Conservation (phyloP, 345 rosid genomes). For the Eutrema japonicum region DNA sequence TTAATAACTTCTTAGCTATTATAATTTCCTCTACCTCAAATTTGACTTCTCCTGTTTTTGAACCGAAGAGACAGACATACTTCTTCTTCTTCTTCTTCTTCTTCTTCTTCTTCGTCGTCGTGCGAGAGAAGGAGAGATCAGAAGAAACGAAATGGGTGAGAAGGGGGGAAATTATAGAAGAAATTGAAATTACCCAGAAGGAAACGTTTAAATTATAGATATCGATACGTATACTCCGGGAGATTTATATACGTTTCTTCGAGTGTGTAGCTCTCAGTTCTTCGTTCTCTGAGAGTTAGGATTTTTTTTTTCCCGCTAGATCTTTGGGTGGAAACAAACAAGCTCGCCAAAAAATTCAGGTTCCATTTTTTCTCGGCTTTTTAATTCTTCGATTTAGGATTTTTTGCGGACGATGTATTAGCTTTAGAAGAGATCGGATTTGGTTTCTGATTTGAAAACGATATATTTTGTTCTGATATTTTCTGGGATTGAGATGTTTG, state of each 20-base stretch:
- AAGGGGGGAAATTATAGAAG: background rate
- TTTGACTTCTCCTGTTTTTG: too few species aligned
- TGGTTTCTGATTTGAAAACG: background rate
- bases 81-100: too few species aligned
- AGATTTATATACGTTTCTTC: slow-evolving; percentile 11
- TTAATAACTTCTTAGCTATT: too few species aligned
- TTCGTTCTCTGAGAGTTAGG: slow-evolving; percentile 26
- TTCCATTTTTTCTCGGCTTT: slow-evolving; percentile 23
- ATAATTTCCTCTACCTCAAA: too few species aligned
- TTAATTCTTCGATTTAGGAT: background rate
- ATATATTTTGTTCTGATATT: background rate
- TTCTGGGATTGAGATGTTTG: slow-evolving; percentile 19
- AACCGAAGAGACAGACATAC: too few species aligned
- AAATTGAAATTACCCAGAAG: slow-evolving; percentile 5
- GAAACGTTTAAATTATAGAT: slow-evolving; percentile 25
- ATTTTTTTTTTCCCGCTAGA: background rate
- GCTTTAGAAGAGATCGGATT: slow-evolving; percentile 28
- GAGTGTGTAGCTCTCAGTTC: slow-evolving; percentile 22
- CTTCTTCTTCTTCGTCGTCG: too few species aligned
- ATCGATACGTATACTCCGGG: slow-evolving; percentile 13
- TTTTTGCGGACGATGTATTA: background rate
- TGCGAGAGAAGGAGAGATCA: background rate
- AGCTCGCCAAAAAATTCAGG: slow-evolving; percentile 40
- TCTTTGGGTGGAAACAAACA: slow-evolving; percentile 37
- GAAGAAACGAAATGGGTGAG: slow-evolving; percentile 18